Conservation (phyloP, 768 basidiomycete genomes). For the Tulasnella sp. region DNA sequence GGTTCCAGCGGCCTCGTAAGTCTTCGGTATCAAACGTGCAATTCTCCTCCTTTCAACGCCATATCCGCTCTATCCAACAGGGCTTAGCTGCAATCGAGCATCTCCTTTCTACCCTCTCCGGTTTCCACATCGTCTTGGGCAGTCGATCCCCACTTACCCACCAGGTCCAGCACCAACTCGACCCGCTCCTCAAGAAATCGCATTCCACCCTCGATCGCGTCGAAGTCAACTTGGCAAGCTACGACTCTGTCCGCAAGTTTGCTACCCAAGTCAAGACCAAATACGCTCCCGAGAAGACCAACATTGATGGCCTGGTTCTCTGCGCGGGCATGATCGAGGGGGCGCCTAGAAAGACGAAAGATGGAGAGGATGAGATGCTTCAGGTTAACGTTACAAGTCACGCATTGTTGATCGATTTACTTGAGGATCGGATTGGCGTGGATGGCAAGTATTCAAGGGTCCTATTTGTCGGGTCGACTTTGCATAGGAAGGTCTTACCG, state of each 20-base stretch:
- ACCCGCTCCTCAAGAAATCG: constrained; percentile 29
- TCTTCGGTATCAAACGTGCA: neutral
- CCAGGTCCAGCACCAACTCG: neutral
- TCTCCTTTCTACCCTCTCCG: constrained; percentile 6
- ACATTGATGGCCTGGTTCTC: constrained; percentile 35
- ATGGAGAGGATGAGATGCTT: constrained; percentile 37
- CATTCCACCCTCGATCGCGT: constrained; percentile 29
- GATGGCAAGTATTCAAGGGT: constrained; percentile 26
- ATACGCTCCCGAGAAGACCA: constrained; percentile 28
- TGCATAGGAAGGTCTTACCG: constrained; percentile 33
- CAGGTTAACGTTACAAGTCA: constrained; percentile 37
- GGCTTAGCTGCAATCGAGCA: constrained; percentile 19
- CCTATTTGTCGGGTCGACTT: constrained; percentile 28
- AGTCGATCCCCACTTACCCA: constrained; percentile 15
- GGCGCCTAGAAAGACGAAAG: constrained; percentile 9
- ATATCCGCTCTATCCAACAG: neutral
- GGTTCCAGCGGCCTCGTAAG: neutral
- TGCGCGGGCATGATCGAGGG: constrained; percentile 35
- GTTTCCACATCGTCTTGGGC: constrained; percentile 27
- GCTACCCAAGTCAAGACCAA: constrained; percentile 25
- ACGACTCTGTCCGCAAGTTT: constrained; percentile 32
- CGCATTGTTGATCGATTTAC: constrained; percentile 34
- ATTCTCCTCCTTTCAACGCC: neutral
- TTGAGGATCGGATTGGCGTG: constrained; percentile 30
- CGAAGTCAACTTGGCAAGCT: constrained; percentile 30